Percentiles rank a stretch among this genome's conserved stretches.
Evolutionary conservation across 2,329 filamentous ascomycete genomes (phyloP).

Genomic region (Coniella lustricola): DNA sequence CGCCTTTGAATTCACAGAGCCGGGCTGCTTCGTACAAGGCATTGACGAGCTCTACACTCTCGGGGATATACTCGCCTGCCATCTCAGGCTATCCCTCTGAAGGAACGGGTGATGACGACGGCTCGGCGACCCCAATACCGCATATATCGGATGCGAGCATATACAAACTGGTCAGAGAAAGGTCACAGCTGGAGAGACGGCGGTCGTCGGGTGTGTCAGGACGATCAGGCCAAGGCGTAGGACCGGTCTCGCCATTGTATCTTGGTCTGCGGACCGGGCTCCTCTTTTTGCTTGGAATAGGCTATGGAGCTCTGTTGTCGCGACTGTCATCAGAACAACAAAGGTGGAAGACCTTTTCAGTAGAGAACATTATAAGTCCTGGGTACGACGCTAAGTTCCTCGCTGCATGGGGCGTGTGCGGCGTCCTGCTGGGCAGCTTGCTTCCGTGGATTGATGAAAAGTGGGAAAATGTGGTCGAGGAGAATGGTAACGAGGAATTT

Average conservation of each 20-base stretch:
- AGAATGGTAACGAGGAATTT: constrained; percentile 21
- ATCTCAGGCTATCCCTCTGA: constrained; percentile 40
- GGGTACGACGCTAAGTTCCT: constrained; percentile 59
- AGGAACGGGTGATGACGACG: constrained; percentile 23
- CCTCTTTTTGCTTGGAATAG: constrained; percentile 71
- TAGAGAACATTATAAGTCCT: constrained; percentile 37
- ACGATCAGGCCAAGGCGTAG: constrained; percentile 9
- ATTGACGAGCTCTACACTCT: constrained; percentile 80
- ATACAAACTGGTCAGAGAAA: constrained; percentile 37
- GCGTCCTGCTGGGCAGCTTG: constrained; percentile 69
- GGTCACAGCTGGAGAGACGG: constrained; percentile 27
- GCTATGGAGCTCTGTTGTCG: constrained; percentile 75
- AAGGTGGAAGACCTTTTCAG: constrained; percentile 54
- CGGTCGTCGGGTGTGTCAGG: constrained; percentile 28
- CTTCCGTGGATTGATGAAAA: constrained; percentile 78
- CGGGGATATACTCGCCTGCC: constrained; percentile 78
- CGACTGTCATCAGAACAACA: constrained; percentile 67
- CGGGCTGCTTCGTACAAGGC: constrained; percentile 76
- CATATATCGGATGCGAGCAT: constrained; percentile 37
- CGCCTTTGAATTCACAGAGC: constrained; percentile 39
- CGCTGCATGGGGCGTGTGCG: constrained; percentile 72
- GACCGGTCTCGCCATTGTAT: constrained; percentile 35
- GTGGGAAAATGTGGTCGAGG: constrained; percentile 52
- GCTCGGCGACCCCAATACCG: constrained; percentile 43
- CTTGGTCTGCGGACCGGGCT: constrained; percentile 52